Conservation (phyloP, 495 filamentous ascomycete species). For the Penicillium maclennaniae region DNA sequence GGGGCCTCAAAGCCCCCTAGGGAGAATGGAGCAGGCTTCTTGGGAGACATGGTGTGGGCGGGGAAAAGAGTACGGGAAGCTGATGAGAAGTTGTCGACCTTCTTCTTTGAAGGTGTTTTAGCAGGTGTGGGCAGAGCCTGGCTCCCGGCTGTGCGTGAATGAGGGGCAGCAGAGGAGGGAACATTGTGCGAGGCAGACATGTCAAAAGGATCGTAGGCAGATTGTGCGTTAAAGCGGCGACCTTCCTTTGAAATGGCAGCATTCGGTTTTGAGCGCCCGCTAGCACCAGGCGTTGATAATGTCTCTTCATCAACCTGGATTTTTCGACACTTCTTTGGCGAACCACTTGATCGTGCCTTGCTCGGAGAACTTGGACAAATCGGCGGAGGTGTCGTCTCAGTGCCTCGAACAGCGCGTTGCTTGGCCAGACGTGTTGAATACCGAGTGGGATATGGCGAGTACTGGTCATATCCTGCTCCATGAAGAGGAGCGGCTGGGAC, state of each 20-base stretch:
- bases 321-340: slow-evolving; percentile 18
- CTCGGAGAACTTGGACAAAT: slow-evolving; percentile 21
- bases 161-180: slow-evolving; percentile 13
- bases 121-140: slow-evolving; percentile 77
- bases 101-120: slow-evolving; percentile 74
- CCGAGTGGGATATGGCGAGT: slow-evolving; percentile 60
- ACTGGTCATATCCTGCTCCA: slow-evolving; percentile 63
- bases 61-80: slow-evolving; percentile 77
- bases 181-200: slow-evolving; percentile 1
- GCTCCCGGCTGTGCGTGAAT: slow-evolving; percentile 25
- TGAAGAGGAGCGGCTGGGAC: slow-evolving; percentile 72
- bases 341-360: slow-evolving; percentile 11
- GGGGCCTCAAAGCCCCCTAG: slow-evolving; percentile 51
- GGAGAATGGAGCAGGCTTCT: slow-evolving; percentile 58
- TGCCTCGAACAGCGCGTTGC: slow-evolving; percentile 31
- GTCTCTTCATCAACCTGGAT: slow-evolving; percentile 2
- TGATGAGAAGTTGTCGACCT: slow-evolving; percentile 53
- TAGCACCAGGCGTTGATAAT: neutral
- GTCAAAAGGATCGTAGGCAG: slow-evolving; percentile 1
- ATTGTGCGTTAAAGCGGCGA: neutral
- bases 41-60: slow-evolving; percentile 37
- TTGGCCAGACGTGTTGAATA: slow-evolving; percentile 47
- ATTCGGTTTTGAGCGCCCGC: neutral
- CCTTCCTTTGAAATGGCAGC: neutral
- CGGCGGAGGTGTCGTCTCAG: slow-evolving; percentile 38